phyloP scores from a whole-genome alignment of 116 monocot genomes.

The Zostera marina region DNA sequence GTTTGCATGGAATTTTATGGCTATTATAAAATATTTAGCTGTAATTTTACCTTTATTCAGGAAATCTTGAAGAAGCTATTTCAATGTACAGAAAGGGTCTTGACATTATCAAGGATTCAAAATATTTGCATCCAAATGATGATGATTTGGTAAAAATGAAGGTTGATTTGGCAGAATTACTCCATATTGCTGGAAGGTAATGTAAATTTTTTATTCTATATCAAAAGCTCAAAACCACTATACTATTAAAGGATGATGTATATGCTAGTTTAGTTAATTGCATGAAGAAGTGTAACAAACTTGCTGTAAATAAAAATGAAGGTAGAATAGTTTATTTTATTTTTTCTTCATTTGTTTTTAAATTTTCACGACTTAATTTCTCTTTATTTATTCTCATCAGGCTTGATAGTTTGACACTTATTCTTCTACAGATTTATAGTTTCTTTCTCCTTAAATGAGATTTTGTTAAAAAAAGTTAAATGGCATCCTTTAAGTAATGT shows the following conservation, averaged over 20 bases:
- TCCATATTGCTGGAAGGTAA: constrained; percentile 83
- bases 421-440: no score
- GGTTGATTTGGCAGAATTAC: constrained; percentile 69
- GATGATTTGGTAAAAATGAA: constrained; percentile 51
- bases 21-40: not conserved
- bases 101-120: constrained; percentile 44
- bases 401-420: no score
- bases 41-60: constrained; percentile 14
- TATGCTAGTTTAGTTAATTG: no score
- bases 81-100: constrained; percentile 44
- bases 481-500: no score
- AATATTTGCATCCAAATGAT: constrained; percentile 49
- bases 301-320: no score
- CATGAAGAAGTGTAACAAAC: no score
- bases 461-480: no score
- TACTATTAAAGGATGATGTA: not conserved
- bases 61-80: constrained; percentile 55
- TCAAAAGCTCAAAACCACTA: not conserved
- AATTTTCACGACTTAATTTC: no score
- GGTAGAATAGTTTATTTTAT: no score
- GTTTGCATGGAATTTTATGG: not conserved
- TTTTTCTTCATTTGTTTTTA: no score
- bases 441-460: no score
- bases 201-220: constrained; percentile 18
- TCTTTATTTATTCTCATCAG: no score